Evolutionary conservation across 192 early-diverging fungal genomes (phyloP), one percentile per base, ranked within the genome.

Genomic region (Endogone sp.): DNA sequence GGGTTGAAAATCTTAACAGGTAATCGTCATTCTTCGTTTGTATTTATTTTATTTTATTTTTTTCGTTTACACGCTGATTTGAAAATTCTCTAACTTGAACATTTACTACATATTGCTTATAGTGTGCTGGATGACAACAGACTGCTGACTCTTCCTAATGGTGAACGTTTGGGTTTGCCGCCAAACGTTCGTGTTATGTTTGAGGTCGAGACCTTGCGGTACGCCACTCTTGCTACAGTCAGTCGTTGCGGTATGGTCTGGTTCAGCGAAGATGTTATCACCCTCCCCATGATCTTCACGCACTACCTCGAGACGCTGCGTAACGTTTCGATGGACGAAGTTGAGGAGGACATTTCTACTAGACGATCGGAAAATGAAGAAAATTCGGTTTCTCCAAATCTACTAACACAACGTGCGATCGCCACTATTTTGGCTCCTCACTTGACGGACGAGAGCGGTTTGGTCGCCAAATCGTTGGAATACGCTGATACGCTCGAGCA

Each of bases 161-260:
- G 98, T 67, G 98, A 99, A 82, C 93, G 98, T 61, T 79, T 99
- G 74, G 88, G 87, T 57, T 84, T 99, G 57, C 97, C 97, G 22
- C 84, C 90, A 21, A 99, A 98, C 74, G 97, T 99, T 30, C 89
- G 96, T 32, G 93, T 99, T 55, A 91, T 99, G 93, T 99, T 99
- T 74, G 98, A 99, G 80, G 98, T 99, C 23, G 97, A 99, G 69
- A 95, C 92, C n/a, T 81, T 99, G 64, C 90, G 93, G 64, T 96
- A 99, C 65, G 98, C 98, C 13, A 99, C 98, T 3, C 84, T 95
- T 25, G 98, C 98, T 56, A 99, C 98, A 1, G 95, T 99, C 31
- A 92, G 90, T 82, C 94, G 98, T 44, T 99, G 98, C 78, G 98
- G 98, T 75, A 99, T 99, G 98, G 95, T 99, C 55, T 99, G 96